Conservation (phyloP, 2,329 filamentous ascomycete genomes). For the Arthrobotrys conoides region DNA sequence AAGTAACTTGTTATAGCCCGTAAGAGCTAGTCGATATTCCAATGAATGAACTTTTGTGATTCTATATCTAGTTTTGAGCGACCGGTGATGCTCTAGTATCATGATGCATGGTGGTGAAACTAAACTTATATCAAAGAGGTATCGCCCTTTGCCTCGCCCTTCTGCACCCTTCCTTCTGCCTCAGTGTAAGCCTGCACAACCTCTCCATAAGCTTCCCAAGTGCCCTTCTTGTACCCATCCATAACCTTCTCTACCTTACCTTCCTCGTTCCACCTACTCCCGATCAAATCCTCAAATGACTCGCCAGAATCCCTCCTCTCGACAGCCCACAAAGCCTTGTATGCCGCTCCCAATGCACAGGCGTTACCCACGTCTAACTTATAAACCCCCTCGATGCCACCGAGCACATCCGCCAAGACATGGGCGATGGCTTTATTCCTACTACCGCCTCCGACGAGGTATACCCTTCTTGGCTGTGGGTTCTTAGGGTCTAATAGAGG, state of each 20-base stretch:
- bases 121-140: constrained; percentile 32
- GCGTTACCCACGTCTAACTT: constrained; percentile 95
- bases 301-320: constrained; percentile 76
- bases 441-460: constrained; percentile 93
- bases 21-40: not conserved
- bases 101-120: not conserved
- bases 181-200: constrained; percentile 82
- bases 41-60: constrained; percentile 10
- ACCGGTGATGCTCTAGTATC: not conserved
- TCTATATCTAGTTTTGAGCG: not conserved
- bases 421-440: constrained; percentile 90
- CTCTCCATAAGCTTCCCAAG: constrained; percentile 83
- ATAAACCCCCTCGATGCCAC: constrained; percentile 90
- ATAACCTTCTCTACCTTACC: constrained; percentile 86
- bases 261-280: constrained; percentile 85
- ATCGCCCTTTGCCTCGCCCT: constrained; percentile 65
- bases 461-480: constrained; percentile 87
- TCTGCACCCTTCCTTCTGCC: constrained; percentile 79
- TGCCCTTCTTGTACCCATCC: constrained; percentile 80
- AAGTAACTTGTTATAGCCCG: not conserved
- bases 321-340: constrained; percentile 94
- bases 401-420: constrained; percentile 88
- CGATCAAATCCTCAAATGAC: constrained; percentile 90
- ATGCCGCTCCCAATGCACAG: constrained; percentile 91
- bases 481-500: constrained; percentile 62